These are phyloP conservation scores for Mimosa pudica DNA, from an alignment of 306 rosid genomes.

Conservation along the genomic window DNA sequence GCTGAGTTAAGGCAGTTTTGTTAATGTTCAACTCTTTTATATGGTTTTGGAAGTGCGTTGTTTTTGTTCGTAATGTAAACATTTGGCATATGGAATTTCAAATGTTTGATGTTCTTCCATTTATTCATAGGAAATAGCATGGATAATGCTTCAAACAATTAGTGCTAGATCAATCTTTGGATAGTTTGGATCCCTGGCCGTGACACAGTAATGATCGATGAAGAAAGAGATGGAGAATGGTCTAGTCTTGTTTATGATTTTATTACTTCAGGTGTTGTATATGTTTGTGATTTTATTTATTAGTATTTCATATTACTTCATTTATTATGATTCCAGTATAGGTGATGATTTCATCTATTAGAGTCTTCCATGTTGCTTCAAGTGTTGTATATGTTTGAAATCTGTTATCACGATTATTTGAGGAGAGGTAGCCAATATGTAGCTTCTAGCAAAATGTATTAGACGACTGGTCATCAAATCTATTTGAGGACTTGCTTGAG, in stretches of 20 bases:
- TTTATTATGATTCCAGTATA: too few species aligned
- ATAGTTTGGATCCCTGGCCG: not conserved
- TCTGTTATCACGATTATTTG: not conserved
- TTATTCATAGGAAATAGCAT: not conserved
- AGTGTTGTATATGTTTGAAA: not conserved
- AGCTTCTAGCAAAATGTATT: not conserved
- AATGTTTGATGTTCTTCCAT: not conserved
- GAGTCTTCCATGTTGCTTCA: not conserved
- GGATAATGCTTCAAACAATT: not conserved
- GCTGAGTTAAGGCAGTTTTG: constrained; percentile 40
- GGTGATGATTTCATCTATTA: not conserved
- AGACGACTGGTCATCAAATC: not conserved
- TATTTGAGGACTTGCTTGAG: not conserved
- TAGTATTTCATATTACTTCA: not conserved
- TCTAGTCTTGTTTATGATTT: not conserved
- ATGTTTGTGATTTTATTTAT: not conserved
- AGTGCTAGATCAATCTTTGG: not conserved
- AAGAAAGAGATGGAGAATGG: not conserved
- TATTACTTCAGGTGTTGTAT: not conserved
- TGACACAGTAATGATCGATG: not conserved
- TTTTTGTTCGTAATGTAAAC: constrained; percentile 1
- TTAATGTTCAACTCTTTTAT: constrained; percentile 11
- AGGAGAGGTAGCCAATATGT: not conserved
- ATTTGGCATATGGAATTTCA: constrained; percentile 7
- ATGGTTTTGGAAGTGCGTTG: not conserved